Evolutionary conservation across 2,329 filamentous ascomycete genomes (phyloP).

Genomic region (Epichloe sylvatica): DNA sequence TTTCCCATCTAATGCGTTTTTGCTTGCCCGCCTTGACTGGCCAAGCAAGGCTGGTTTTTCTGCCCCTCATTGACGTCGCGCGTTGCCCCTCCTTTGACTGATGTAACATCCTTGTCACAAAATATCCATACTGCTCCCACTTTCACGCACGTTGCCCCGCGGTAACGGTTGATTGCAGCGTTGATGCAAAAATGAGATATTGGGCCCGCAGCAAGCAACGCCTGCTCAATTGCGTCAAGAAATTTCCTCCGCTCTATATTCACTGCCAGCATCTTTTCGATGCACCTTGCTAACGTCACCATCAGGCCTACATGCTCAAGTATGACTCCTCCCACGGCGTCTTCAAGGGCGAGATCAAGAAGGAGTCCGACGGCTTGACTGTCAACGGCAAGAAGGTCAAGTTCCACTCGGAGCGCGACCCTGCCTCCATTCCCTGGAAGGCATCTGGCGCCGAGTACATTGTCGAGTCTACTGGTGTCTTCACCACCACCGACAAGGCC

Average conservation of each 20-base stretch:
- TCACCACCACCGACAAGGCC: conserved; percentile 97
- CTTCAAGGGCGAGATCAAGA: conserved; percentile 85
- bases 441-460: conserved; percentile 84
- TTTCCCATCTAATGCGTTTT: neutral
- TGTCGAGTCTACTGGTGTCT: conserved; percentile 96
- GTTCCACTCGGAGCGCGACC: conserved; percentile 91
- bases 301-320: conserved; percentile 96
- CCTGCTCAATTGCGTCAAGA: neutral
- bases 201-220: too few relatives aligned
- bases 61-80: conserved; percentile 3
- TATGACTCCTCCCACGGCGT: conserved; percentile 94
- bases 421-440: conserved; percentile 76
- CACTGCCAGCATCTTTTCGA: neutral
- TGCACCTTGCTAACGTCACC: neutral
- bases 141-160: neutral
- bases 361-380: conserved; percentile 55
- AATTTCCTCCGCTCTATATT: neutral
- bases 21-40: neutral
- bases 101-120: neutral
- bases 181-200: too few relatives aligned
- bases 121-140: neutral
- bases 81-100: conserved; percentile 8
- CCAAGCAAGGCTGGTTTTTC: neutral
- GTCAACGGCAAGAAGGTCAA: conserved; percentile 91
- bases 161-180: neutral